These are phyloP conservation scores for Vigna trinervia DNA, from an alignment of 306 rosid genomes.

Conservation along the genomic window DNA sequence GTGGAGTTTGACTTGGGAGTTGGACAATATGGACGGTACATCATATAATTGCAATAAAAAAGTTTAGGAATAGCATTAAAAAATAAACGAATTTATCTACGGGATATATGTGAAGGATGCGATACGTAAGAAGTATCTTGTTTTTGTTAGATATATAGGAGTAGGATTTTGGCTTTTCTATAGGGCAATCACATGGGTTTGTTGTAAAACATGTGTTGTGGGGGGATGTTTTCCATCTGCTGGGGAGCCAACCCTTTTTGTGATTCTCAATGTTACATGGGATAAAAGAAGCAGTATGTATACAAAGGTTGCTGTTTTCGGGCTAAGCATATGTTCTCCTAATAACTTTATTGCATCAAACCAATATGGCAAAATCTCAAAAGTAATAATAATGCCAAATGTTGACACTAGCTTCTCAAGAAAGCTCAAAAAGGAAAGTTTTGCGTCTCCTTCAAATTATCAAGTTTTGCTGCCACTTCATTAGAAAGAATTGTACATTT, in stretches of 20 bases:
- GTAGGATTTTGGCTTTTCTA: slow-evolving; percentile 51
- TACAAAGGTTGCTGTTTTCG: slow-evolving; percentile 38
- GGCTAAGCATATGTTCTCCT: slow-evolving; percentile 43
- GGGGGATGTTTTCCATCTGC: slow-evolving; percentile 48
- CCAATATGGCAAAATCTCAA: slow-evolving; percentile 40
- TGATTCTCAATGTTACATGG: slow-evolving; percentile 39
- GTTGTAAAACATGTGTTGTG: slow-evolving; percentile 36
- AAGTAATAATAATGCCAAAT: slow-evolving; percentile 24
- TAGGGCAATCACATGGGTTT: slow-evolving; percentile 62
- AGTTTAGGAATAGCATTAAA: no score
- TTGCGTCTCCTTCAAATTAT: background rate
- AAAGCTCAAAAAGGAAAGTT: slow-evolving; percentile 35
- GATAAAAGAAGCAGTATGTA: slow-evolving; percentile 46
- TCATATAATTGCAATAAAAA: no score
- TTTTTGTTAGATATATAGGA: slow-evolving; percentile 39
- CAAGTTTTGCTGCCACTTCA: slow-evolving; percentile 39
- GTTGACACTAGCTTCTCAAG: slow-evolving; percentile 42
- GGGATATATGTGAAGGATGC: slow-evolving; percentile 17
- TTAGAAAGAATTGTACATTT: no score
- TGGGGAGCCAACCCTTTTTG: slow-evolving; percentile 50
- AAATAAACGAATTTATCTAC: no score
- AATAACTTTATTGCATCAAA: slow-evolving; percentile 44
- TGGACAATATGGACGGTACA: no score
- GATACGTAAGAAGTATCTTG: slow-evolving; percentile 31
- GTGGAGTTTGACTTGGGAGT: no score